Percentiles rank a stretch among this genome's conserved stretches.
phyloP scores from a whole-genome alignment of 2,329 filamentous ascomycete species.

The Aaosphaeria pasadenensis region DNA sequence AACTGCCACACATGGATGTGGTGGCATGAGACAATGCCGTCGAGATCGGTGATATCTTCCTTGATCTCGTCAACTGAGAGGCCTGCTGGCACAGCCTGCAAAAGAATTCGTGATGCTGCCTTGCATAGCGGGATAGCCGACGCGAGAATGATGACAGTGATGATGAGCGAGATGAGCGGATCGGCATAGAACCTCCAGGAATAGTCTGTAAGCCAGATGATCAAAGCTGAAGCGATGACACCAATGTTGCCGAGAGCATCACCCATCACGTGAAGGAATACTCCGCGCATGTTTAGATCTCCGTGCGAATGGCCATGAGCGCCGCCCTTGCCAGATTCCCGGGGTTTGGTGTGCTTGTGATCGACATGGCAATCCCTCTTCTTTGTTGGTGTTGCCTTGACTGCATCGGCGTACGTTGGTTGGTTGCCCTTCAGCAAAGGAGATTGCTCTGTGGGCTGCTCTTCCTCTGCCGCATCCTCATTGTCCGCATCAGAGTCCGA shows the following conservation, averaged over 20 bases:
- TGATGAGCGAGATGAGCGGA: conserved; percentile 87
- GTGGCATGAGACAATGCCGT: conserved; percentile 85
- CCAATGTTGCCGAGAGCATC: conserved; percentile 85
- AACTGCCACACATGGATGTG: conserved; percentile 98
- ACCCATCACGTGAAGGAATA: conserved; percentile 69
- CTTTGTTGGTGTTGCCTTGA: conserved; percentile 7
- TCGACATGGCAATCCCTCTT: conserved; percentile 53
- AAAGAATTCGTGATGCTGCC: conserved; percentile 79
- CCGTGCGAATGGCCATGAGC: conserved; percentile 74
- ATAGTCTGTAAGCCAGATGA: conserved; percentile 89
- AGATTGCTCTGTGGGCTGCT: conserved; percentile 37
- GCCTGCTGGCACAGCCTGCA: conserved; percentile 89
- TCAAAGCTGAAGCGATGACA: conserved; percentile 75
- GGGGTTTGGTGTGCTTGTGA: conserved; percentile 80
- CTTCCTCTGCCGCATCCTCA: conserved; percentile 44
- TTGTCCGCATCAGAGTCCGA: conserved; percentile 57
- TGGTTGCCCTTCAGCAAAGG: conserved; percentile 34
- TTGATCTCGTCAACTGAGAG: conserved; percentile 87
- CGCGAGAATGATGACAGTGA: conserved; percentile 72
- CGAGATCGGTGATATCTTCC: conserved; percentile 81
- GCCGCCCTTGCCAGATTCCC: conserved; percentile 56
- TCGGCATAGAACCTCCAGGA: conserved; percentile 84
- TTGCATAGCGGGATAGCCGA: conserved; percentile 76
- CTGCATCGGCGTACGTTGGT: conserved; percentile 16
- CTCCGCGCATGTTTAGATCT: conserved; percentile 90